Base-by-base conservation (phyloP, 2,329 filamentous ascomycete species). In the Aspergillus sp. region DNA sequence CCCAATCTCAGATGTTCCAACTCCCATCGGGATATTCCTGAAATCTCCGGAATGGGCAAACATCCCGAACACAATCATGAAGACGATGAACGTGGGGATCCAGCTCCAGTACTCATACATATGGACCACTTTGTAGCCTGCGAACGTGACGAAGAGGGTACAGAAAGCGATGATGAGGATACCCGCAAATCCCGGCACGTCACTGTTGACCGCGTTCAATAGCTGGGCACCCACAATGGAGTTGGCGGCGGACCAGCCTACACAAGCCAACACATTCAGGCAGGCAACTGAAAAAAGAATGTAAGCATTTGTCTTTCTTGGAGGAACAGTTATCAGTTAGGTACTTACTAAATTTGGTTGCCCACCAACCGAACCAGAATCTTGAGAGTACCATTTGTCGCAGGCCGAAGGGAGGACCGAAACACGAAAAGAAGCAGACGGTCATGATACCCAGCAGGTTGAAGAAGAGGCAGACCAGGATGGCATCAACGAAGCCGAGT, bases 341-440 rank as follows among this genome's bases (percentile, higher is more conserved):
- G 49, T 16, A 78, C 82, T 73, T 77, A 88, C 86, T 84, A 65
- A 90, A 74, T 73, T 89, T 90, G 32, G 87, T 86, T n/a, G 82
- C 83, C 65, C 84, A 87, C 75, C 85, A 90, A 9, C 90, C 90
- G 71, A 92, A 92, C 77, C 83, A 92, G 76, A 89, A 92, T 39
- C 90, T 82, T 11, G 88, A 87, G n/a, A 93, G 80, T 1, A 92
- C 88, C 87, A 93, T 92, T 71, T 92, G 90, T 56, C 90, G 85
- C 63, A 92, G 80, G 4, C 90, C 90, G 65, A 91, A 92, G 9
- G 79, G 78, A 2, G 90, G 87, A 2, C 90, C 90, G 69, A 92
- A 91, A 18, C 86, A 90, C 2, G 88, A 90, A 80, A 92, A 92
- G 76, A 88, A 91, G 70, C 85, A 89, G 16, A 91, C 90, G 0